Conservation (phyloP, 1,284 basidiomycete species). For the Coriolopsis trogii region DNA sequence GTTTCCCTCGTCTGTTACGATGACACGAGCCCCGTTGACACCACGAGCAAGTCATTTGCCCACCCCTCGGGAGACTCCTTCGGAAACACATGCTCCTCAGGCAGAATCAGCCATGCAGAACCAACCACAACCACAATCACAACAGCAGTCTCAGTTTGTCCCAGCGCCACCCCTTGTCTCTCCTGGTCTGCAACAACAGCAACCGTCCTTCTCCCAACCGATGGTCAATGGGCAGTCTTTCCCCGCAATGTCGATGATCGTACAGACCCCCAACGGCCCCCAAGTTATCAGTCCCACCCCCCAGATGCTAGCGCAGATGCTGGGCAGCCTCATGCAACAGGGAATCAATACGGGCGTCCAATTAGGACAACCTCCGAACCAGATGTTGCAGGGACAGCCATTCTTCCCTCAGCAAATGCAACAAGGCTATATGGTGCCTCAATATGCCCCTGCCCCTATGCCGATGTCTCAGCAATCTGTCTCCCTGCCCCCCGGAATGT, state of each 20-base stretch:
- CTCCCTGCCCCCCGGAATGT: not conserved
- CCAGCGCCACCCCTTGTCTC: not conserved
- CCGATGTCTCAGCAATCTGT: slow-evolving; percentile 3
- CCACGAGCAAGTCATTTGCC: slow-evolving; percentile 47
- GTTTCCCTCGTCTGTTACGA: not conserved
- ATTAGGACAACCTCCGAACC: slow-evolving; percentile 4
- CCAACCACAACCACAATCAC: slow-evolving; percentile 4
- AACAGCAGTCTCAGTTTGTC: not conserved
- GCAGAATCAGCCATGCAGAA: slow-evolving; percentile 5
- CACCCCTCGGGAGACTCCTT: slow-evolving; percentile 61
- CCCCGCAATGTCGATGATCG: too few species aligned
- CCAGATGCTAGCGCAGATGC: slow-evolving; percentile 14
- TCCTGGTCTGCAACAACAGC: slow-evolving; percentile 4
- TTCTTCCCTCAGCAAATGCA: slow-evolving; percentile 10
- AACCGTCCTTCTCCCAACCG: slow-evolving; percentile 4
- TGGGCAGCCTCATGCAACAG: slow-evolving; percentile 5
- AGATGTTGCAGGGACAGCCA: slow-evolving; percentile 7
- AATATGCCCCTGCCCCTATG: too few species aligned
- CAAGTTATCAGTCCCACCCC: too few species aligned
- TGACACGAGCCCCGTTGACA: slow-evolving; percentile 8
- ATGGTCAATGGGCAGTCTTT: slow-evolving; percentile 1
- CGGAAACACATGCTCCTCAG: slow-evolving; percentile 30
- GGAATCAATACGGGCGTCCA: slow-evolving; percentile 6
- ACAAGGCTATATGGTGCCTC: too few species aligned
- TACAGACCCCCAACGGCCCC: too few species aligned